phyloP scores from a whole-genome alignment of 495 filamentous ascomycete genomes.

The Letharia lupina region DNA sequence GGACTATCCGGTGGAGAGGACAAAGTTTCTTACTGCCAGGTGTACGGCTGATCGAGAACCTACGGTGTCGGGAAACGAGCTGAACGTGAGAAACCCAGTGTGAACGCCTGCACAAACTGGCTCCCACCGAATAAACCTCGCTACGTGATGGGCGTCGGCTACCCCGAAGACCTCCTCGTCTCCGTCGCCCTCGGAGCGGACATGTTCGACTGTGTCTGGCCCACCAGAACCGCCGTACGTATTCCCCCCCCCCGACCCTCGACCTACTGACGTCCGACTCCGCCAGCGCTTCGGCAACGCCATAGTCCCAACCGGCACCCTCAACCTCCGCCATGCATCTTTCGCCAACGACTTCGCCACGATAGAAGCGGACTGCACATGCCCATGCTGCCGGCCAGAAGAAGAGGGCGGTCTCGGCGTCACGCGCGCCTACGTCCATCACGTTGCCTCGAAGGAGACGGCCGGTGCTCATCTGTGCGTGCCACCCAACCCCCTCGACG shows the following conservation, averaged over 20 bases:
- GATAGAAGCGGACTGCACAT: slow-evolving; percentile 73
- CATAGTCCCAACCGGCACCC: slow-evolving; percentile 66
- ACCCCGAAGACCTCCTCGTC: slow-evolving; percentile 90
- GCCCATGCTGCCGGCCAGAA: slow-evolving; percentile 62
- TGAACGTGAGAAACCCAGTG: slow-evolving; percentile 37
- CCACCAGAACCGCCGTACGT: slow-evolving; percentile 74
- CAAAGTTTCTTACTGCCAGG: slow-evolving; percentile 54
- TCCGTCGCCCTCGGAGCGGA: slow-evolving; percentile 89
- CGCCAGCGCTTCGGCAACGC: slow-evolving; percentile 83
- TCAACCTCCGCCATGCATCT: slow-evolving; percentile 71
- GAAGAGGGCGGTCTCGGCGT: slow-evolving; percentile 70
- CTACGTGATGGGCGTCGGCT: slow-evolving; percentile 98
- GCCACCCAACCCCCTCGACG: background rate
- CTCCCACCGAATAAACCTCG: slow-evolving; percentile 85
- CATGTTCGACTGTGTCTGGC: slow-evolving; percentile 99
- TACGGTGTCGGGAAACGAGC: background rate
- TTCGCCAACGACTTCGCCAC: slow-evolving; percentile 75
- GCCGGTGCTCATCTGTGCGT: slow-evolving; percentile 78
- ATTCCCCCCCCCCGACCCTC: background rate
- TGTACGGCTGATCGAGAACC: slow-evolving; percentile 31
- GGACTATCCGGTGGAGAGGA: slow-evolving; percentile 82
- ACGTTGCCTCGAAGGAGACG: slow-evolving; percentile 88
- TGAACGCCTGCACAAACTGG: slow-evolving; percentile 74
- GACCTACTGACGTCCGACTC: background rate
- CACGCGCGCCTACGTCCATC: slow-evolving; percentile 82